phyloP scores from a whole-genome alignment of 345 rosid genomes.

The Eucalyptus marginata region DNA sequence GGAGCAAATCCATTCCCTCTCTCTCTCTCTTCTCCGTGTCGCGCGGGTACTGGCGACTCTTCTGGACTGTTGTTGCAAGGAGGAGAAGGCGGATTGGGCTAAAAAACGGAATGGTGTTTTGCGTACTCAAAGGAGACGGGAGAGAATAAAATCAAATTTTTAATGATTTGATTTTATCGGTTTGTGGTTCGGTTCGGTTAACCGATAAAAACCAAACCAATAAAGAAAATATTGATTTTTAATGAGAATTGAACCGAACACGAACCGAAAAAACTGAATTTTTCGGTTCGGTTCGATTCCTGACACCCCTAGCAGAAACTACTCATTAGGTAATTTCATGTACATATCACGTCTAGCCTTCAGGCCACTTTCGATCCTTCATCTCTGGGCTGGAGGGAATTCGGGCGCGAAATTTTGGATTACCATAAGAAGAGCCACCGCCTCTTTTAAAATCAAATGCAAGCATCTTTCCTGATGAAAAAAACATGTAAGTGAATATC shows the following conservation, averaged over 20 bases:
- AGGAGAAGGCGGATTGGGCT: background rate
- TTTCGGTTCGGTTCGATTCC: too few species aligned
- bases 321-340: background rate
- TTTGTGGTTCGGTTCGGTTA: too few species aligned
- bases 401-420: background rate
- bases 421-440: background rate
- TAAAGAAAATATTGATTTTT: too few species aligned
- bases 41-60: background rate
- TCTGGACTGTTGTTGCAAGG: background rate
- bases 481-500: background rate
- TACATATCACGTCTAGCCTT: background rate
- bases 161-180: too few species aligned
- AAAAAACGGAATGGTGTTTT: background rate
- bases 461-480: background rate
- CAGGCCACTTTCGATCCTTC: background rate
- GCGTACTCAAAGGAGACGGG: background rate
- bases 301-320: background rate
- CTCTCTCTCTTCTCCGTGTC: background rate
- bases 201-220: too few species aligned
- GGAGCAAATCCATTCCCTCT: conserved; percentile 49
- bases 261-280: too few species aligned
- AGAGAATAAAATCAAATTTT: too few species aligned
- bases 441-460: background rate
- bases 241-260: too few species aligned
- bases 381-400: background rate